Conservation (phyloP, 108 stramenopile species). For the Cyclostephanos tholiformis region DNA sequence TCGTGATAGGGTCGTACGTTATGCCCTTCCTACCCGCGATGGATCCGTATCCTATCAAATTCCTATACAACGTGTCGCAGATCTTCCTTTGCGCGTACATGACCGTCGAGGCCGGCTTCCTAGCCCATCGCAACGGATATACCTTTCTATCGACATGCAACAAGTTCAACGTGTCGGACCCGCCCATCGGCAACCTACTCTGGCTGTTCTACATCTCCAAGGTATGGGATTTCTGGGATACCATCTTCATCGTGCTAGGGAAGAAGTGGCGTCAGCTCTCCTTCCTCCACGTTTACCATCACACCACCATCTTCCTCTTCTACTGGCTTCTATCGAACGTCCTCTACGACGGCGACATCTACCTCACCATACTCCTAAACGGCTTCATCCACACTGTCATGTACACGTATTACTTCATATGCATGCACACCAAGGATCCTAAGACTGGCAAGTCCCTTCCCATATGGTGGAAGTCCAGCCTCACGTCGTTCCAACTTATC, state of each 20-base stretch:
- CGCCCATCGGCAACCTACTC: constrained; percentile 89
- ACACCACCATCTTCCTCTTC: constrained; percentile 97
- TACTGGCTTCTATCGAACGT: constrained; percentile 96
- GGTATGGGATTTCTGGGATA: constrained; percentile 99
- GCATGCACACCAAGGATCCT: constrained; percentile 94
- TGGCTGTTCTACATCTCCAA: constrained; percentile 99
- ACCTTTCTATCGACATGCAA: constrained; percentile 78
- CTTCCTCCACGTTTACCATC: constrained; percentile 99
- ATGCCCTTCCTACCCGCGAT: constrained; percentile 74
- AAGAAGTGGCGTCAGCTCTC: constrained; percentile 98
- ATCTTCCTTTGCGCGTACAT: constrained; percentile 99
- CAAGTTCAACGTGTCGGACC: constrained; percentile 70
- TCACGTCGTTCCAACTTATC: constrained; percentile 94
- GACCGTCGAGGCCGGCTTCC: constrained; percentile 92
- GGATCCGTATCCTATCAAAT: constrained; percentile 92
- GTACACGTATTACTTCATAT: constrained; percentile 99
- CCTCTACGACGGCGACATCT: constrained; percentile 96
- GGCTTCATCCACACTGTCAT: constrained; percentile 99
- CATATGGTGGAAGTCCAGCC: constrained; percentile 97
- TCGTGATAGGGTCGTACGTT: constrained; percentile 73
- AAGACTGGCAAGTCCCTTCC: constrained; percentile 89
- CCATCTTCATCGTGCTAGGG: constrained; percentile 97
- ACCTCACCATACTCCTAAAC: constrained; percentile 94
- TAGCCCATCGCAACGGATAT: constrained; percentile 93
- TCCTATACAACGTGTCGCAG: constrained; percentile 97